Evolutionary conservation across 2,329 filamentous ascomycete genomes (phyloP), one percentile per base, ranked within the genome.

Genomic region (Fusarium mundagurra): DNA sequence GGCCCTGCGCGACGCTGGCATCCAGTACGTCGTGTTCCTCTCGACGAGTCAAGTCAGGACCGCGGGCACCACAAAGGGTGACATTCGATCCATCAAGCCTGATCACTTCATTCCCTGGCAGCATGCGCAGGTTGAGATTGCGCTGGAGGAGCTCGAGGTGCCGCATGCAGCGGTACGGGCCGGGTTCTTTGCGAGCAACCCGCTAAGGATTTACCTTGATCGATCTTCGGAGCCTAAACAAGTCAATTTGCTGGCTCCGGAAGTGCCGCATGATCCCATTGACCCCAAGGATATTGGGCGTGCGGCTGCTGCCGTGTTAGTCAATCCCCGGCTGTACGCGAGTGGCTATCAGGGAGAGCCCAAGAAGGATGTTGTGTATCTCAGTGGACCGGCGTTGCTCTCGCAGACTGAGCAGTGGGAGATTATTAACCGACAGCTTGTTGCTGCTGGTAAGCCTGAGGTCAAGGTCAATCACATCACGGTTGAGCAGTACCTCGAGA

Each of bases 101-200:
- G 47, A 61, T 18, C 45, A 61, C 20, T 61, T 61, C 18, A 54
- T 61, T 5, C 59, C 59, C 0, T 61, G 59, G 59, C 45, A 54
- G 20, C 59, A 61, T 22, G 59, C 59, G 7, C 59, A 61, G 36
- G 45, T 61, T 16, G 59, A 61, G 59, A 38, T 61, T 31, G 59
- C 33, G 17, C 47, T 61, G 8, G 59, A 61, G 29, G 59, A 61
- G n/a, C 36, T 54, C 1, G 34, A 27, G n/a, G 59, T 41, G 36
- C 45, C 45, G 11, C 47, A 54, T 34, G 24, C 47, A 43, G 47
- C 59, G 47, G 47, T 61, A 18, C 59, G 59, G n/a, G 47, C 38
- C 34, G 59, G 47, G 6, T 61, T 61, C 31, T 61, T 61, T 55
- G 59, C 59, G 10, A 61, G 59, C 6, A 61, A 55, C 13, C 47